Conservation (phyloP, 1,284 basidiomycete genomes). For the Cutaneotrichosporon cavernicola region DNA sequence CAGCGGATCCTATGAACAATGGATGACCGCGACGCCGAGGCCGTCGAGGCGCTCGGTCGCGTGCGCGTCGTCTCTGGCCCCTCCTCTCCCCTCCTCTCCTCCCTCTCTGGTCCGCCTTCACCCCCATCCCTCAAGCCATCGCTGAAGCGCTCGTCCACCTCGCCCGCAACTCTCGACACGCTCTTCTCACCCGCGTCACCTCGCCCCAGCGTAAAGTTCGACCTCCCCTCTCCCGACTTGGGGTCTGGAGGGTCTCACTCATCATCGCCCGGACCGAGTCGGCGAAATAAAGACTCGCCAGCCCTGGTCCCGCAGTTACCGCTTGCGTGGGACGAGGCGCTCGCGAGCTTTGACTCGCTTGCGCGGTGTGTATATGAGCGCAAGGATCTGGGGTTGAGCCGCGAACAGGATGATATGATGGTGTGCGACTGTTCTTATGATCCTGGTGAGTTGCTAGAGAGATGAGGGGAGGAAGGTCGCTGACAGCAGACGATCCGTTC, state of each 20-base stretch:
- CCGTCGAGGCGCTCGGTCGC: not conserved
- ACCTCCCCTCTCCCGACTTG: not conserved
- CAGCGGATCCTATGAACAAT: not conserved
- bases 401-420: constrained; percentile 87
- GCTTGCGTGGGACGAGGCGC: constrained; percentile 69
- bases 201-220: constrained; percentile 10
- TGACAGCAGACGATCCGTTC: constrained; percentile 56
- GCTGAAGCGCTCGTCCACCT: not conserved
- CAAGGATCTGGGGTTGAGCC: constrained; percentile 77
- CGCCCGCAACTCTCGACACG: not conserved
- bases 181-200: constrained; percentile 12
- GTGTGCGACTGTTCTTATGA: constrained; percentile 81
- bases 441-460: constrained; percentile 63
- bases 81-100: not conserved
- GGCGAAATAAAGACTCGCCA: not conserved
- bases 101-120: not conserved
- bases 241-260: constrained; percentile 5
- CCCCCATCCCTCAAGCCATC: not conserved
- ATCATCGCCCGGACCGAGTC: constrained; percentile 1
- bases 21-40: constrained; percentile 2
- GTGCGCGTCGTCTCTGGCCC: not conserved
- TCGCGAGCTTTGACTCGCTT: constrained; percentile 72
- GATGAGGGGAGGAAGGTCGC: not conserved
- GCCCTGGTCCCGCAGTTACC: constrained; percentile 73
- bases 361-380: constrained; percentile 81